Evolutionary conservation across 208 protist species (phyloP), one percentile per base, ranked within the genome.

Genomic region (Crithidia mellificae): DNA sequence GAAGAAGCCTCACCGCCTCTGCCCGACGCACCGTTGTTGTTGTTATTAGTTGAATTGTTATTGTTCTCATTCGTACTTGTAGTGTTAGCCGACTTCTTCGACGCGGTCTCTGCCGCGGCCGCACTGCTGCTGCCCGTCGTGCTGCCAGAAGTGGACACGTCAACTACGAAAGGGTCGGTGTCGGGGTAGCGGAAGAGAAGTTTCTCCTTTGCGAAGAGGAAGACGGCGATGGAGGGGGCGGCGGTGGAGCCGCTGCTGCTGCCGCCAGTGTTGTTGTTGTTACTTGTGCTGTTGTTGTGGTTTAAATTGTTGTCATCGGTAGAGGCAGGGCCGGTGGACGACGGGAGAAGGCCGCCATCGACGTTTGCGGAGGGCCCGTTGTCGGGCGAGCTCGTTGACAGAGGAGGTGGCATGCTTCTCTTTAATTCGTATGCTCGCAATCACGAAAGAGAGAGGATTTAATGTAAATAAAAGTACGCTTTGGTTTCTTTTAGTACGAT

Each of bases 161-260:
- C 73, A 0, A 92, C 78, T 2, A 54, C 43, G 38, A 95, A 95
- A 0, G 90, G 87, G 63, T 95, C 90, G 25, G 67, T 58, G 20
- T 80, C 51, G 24, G 90, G 90, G 50, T 88, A 95, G 39, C 90
- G 90, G 62, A 92, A 95, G 12, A 95, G 61, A 20, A 95, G 63
- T 57, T 91, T 83, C 50, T 93, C 85, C 25, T 87, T 72, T 19
- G 81, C 87, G 74, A 95, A 92, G 55, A 92, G 77, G 46, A 95
- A 95, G 36, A 92, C 54, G 15, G 85, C 89, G 34, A 84, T 69
- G 30, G 63, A 68, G 51, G 63, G 19, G 6, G 32, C n/a, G 30
- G 24, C 47, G 36, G 19, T 51, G 39, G 56, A n/a, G n/a, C n/a
- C n/a, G n/a, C n/a, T n/a, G n/a, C 46, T 6, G 63, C 49, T 2